Percentiles rank a stretch among this genome's conserved stretches.
Evolutionary conservation across 208 protist species (phyloP).

Genomic region (Crithidia fasciculata): DNA sequence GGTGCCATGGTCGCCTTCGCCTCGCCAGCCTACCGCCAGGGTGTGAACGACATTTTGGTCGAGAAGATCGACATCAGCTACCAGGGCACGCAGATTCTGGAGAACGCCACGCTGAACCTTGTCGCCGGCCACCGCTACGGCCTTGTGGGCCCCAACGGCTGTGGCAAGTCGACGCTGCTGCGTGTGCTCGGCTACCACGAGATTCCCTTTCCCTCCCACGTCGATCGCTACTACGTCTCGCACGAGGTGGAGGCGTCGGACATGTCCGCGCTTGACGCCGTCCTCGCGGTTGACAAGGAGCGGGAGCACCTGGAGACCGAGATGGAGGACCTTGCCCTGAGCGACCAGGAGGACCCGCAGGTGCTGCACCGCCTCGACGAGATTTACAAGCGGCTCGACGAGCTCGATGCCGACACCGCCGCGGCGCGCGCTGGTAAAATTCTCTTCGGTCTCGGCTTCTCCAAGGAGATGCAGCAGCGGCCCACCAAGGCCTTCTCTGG

Average conservation of each 20-base stretch:
- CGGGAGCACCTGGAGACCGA: constrained; percentile 78
- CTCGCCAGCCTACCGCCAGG: constrained; percentile 80
- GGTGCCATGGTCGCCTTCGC: constrained; percentile 89
- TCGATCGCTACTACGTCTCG: constrained; percentile 97
- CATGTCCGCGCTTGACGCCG: constrained; percentile 82
- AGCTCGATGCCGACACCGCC: constrained; percentile 91
- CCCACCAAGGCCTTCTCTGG: constrained; percentile 92
- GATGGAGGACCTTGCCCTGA: constrained; percentile 82
- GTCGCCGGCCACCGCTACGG: constrained; percentile 86
- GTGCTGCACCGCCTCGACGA: constrained; percentile 78
- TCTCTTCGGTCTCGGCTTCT: constrained; percentile 96
- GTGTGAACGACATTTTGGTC: constrained; percentile 88
- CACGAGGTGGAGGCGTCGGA: constrained; percentile 95
- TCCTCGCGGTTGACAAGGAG: constrained; percentile 87
- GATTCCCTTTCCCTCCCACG: constrained; percentile 93
- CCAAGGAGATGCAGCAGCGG: constrained; percentile 77
- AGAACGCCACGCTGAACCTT: constrained; percentile 89
- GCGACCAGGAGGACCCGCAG: constrained; percentile 82
- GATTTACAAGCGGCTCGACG: constrained; percentile 94
- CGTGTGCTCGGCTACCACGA: constrained; percentile 82
- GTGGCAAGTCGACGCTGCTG: constrained; percentile 94
- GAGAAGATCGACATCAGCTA: constrained; percentile 91
- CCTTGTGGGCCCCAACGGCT: constrained; percentile 91
- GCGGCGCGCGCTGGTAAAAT: constrained; percentile 90
- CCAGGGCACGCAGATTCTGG: constrained; percentile 80